Conservation (phyloP, 2,329 filamentous ascomycete genomes). For the Aspergillus floridensis region DNA sequence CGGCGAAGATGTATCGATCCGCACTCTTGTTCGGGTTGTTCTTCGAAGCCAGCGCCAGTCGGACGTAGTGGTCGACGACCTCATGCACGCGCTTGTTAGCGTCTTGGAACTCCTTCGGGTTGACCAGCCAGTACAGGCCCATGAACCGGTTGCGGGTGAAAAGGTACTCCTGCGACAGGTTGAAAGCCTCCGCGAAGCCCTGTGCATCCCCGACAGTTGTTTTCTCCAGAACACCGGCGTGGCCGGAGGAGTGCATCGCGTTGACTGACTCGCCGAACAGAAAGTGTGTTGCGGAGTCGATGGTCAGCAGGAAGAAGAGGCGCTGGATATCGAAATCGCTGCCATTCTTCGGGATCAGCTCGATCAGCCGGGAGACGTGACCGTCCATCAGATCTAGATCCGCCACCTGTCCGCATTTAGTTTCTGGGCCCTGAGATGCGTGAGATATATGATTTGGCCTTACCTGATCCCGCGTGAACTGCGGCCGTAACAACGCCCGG, state of each 20-base stretch:
- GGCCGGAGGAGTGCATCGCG: conserved; percentile 42
- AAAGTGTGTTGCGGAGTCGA: conserved; percentile 86
- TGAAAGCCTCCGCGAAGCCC: conserved; percentile 40
- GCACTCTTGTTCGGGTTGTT: conserved; percentile 31
- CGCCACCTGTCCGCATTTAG: conserved; percentile 23
- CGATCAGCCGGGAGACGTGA: conserved; percentile 70
- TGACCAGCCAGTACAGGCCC: conserved; percentile 39
- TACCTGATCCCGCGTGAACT: conserved; percentile 81
- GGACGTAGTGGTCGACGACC: conserved; percentile 51
- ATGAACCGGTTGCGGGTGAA: conserved; percentile 29
- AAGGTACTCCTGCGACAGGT: conserved; percentile 33
- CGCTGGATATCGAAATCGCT: conserved; percentile 66
- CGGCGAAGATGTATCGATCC: conserved; percentile 49
- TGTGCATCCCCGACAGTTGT: conserved; percentile 32
- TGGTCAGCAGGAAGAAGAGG: conserved; percentile 75
- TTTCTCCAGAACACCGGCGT: conserved; percentile 51
- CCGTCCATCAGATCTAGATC: conserved; percentile 78
- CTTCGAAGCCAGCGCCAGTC: conserved; percentile 41
- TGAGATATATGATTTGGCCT: too few species aligned
- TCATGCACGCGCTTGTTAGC: conserved; percentile 44
- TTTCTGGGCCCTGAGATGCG: not conserved
- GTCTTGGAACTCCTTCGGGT: conserved; percentile 40
- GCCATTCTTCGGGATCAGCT: conserved; percentile 52
- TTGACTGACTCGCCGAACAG: conserved; percentile 74
- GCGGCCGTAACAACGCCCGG: conserved; percentile 75